Base-by-base conservation (phyloP, 345 rosid genomes). In the Dovyalis caffra region DNA sequence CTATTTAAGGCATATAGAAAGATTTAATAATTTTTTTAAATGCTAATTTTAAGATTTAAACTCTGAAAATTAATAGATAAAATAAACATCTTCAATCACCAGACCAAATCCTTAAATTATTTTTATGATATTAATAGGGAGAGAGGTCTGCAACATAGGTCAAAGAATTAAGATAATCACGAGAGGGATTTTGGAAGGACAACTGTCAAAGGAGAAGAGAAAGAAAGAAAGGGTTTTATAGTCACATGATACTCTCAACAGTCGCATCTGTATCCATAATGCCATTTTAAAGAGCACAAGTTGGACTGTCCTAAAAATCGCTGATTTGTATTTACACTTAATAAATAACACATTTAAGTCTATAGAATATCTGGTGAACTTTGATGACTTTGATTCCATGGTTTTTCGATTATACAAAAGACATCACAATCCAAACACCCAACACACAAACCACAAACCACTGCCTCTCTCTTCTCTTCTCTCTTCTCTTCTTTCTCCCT, bases 201-300 rank as follows among this genome's bases (percentile, higher is more conserved):
- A 87, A 76, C 87, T 85, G 85, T 83, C 80, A 64, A 79, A 74
- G 69, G 26, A 51, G 71, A 70, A 75, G 38, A 23, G 23, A 9
- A 9, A n/a, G 47, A 74, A 58, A 57, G 74, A 18, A 60, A 26
- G 31, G 71, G 34, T 8, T 66, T 35, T 40, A 47, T 63, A 68
- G 66, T 83, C 85, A 81, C 85, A 81, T 78, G 84, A 84, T 81
- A 56, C 74, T 76, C 76, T 76, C 82, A 86, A 81, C 79, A 83
- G 66, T 81, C 31, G 80, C 74, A 81, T 82, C 84, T 78, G 79
- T 64, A 79, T 47, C 73, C 79, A 76, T 82, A 73, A 73, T 71
- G 76, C 32, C 68, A 53, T 34, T 63, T 35, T 73, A 66, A 74
- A 72, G 62, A 53, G 43, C 47, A 32, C 78, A 49, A 70, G 70